phyloP scores from a whole-genome alignment of 2,329 filamentous ascomycete species.

The Diaporthe eres region DNA sequence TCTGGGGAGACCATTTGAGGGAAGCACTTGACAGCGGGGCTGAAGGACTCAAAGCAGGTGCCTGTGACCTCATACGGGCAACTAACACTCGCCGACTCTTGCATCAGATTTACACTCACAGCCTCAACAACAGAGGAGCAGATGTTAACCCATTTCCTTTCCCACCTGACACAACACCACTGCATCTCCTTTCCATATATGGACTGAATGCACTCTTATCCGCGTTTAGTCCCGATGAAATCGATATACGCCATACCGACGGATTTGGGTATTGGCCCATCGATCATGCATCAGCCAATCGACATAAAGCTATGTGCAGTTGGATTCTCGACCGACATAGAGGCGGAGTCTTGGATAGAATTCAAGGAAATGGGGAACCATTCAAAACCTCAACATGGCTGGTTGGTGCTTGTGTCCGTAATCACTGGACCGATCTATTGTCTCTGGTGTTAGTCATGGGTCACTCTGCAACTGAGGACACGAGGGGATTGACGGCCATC shows the following conservation, averaged over 20 bases:
- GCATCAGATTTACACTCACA: background rate
- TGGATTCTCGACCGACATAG: background rate
- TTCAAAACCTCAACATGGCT: background rate
- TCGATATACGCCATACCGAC: background rate
- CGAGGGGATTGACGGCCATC: background rate
- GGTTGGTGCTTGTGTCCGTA: background rate
- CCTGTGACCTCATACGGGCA: background rate
- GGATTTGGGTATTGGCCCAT: background rate
- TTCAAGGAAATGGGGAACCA: accelerated
- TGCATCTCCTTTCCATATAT: background rate
- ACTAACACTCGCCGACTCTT: background rate
- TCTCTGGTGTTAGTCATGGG: background rate
- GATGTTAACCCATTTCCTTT: background rate
- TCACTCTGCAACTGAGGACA: background rate
- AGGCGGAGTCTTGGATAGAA: accelerated
- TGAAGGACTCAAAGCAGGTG: background rate
- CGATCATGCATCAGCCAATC: background rate
- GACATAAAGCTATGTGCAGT: background rate
- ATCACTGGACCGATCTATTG: background rate
- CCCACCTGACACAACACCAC: background rate
- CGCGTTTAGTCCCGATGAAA: background rate
- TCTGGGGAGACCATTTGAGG: background rate
- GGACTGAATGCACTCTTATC: background rate
- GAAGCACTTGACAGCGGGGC: background rate
- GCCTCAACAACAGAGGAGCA: background rate